Evolutionary conservation across 2,329 filamentous ascomycete genomes (phyloP).

Genomic region (Teratosphaeria nubilosa): DNA sequence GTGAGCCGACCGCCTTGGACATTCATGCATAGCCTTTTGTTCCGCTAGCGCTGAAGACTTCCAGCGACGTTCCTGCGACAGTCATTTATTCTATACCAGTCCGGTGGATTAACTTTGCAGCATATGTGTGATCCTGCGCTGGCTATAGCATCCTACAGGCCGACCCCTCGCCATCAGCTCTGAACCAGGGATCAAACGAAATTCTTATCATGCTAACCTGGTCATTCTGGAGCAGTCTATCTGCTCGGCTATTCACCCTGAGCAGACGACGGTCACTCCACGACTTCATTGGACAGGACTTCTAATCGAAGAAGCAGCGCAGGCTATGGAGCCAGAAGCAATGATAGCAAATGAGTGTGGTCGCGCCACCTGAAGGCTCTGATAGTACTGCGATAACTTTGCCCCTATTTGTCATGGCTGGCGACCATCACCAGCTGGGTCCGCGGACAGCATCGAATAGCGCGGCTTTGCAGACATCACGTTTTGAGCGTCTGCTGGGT

Average conservation of each 20-base stretch:
- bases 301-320: conserved; percentile 19
- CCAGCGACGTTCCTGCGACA: conserved; percentile 9
- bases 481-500: conserved; percentile 16
- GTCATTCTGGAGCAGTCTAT: conserved; percentile 11
- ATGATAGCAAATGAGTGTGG: conserved; percentile 11
- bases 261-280: conserved; percentile 1
- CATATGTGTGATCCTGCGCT: conserved; percentile 7
- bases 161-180: background rate
- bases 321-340: conserved; percentile 17
- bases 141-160: conserved; percentile 3
- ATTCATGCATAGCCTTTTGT: conserved; percentile 16
- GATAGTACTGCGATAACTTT: background rate
- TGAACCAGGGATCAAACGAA: background rate
- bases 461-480: conserved; percentile 8
- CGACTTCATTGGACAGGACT: conserved; percentile 15
- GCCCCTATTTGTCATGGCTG: conserved; percentile 14
- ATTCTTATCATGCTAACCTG: conserved; percentile 9
- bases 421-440: conserved; percentile 19
- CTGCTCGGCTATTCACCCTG: conserved; percentile 8
- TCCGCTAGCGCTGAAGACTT: conserved; percentile 6
- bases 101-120: conserved; percentile 2
- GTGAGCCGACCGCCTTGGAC: conserved; percentile 6
- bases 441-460: conserved; percentile 17
- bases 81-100: conserved; percentile 4
- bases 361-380: conserved; percentile 12